A percentile compares a stretch with the other conserved stretches of the same genome.
These are phyloP conservation scores for Cercospora citrullina DNA, from an alignment of 2,329 filamentous ascomycete species.

Conservation along the genomic window DNA sequence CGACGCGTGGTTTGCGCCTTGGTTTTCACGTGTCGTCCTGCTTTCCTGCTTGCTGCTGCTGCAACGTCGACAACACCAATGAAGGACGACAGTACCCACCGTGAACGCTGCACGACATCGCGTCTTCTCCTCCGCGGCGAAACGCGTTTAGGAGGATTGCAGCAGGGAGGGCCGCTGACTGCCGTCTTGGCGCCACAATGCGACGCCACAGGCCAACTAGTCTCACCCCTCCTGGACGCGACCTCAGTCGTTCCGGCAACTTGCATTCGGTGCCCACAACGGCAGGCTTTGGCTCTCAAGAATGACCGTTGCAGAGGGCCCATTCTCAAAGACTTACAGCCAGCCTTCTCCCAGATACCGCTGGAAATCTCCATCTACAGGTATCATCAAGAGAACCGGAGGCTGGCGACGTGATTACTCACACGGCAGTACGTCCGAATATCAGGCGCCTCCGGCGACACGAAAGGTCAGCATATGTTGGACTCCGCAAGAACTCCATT, in stretches of 20 bases:
- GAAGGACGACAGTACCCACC: not conserved
- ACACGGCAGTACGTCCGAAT: not conserved
- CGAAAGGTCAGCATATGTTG: not conserved
- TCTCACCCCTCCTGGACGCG: not conserved
- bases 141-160: not conserved
- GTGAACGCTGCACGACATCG: not conserved
- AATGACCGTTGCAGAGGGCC: not conserved
- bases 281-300: not conserved
- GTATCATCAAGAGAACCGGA: not conserved
- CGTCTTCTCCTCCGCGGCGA: not conserved
- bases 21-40: not conserved
- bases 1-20: not conserved
- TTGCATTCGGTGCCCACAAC: not conserved
- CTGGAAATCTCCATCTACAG: not conserved
- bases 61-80: not conserved
- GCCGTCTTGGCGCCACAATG: slow-evolving; percentile 5
- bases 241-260: not conserved
- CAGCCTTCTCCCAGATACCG: not conserved
- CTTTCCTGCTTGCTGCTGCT: not conserved
- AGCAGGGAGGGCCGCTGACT: not conserved
- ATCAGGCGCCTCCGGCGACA: not conserved
- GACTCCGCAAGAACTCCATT: not conserved
- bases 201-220: slow-evolving; percentile 5
- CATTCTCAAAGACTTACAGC: not conserved
- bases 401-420: not conserved